Percentiles rank a stretch among this genome's conserved stretches.
These are phyloP conservation scores for Phytophthora pistaciae DNA, from an alignment of 352 stramenopile genomes.

Conservation along the genomic window DNA sequence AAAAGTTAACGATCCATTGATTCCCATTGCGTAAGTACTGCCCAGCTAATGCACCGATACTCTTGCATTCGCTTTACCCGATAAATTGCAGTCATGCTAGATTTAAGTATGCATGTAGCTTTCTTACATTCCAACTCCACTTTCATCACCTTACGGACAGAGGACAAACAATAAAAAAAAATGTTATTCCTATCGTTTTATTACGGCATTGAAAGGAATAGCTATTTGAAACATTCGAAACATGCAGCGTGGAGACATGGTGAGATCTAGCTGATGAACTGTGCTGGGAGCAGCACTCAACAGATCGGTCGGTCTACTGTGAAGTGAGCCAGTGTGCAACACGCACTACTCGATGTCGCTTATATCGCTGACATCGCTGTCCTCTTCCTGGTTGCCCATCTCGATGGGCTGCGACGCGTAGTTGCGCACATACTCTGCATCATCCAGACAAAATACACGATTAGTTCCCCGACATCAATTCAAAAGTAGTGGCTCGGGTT, in stretches of 20 bases:
- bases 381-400: slow-evolving; percentile 74
- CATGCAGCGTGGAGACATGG: slow-evolving; percentile 27
- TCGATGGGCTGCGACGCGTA: slow-evolving; percentile 83
- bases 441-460: not conserved
- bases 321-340: not conserved
- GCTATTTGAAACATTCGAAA: slow-evolving; percentile 29
- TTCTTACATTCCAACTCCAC: too few species aligned
- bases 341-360: slow-evolving; percentile 70
- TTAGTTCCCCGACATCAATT: not conserved
- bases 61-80: too few species aligned
- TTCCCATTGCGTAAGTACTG: too few species aligned
- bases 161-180: slow-evolving; percentile 27
- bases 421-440: slow-evolving; percentile 79
- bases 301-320: slow-evolving; percentile 39
- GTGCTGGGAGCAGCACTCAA: slow-evolving; percentile 10
- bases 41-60: too few species aligned
- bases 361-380: slow-evolving; percentile 89
- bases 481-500: not conserved
- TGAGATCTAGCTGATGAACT: slow-evolving; percentile 17
- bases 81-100: too few species aligned
- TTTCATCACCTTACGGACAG: too few species aligned
- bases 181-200: slow-evolving; percentile 37
- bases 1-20: too few species aligned
- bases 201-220: slow-evolving; percentile 29
- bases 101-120: too few species aligned